Conservation (phyloP, 495 filamentous ascomycete species). For the Pyrenula massariospora region DNA sequence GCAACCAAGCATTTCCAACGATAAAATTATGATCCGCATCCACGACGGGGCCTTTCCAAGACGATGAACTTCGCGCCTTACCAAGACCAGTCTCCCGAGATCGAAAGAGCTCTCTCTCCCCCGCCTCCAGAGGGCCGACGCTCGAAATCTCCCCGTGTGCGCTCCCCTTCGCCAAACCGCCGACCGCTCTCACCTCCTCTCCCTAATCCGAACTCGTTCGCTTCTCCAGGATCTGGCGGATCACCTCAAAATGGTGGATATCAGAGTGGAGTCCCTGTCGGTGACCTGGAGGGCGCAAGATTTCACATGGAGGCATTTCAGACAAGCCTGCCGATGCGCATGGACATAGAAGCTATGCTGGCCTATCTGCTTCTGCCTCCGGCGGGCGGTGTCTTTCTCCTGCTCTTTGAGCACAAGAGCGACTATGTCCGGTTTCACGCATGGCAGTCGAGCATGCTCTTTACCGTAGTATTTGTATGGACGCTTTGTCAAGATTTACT, state of each 20-base stretch:
- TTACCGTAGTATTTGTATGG: slow-evolving; percentile 69
- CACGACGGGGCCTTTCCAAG: too few species aligned
- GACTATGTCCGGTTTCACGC: slow-evolving; percentile 98
- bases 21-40: too few species aligned
- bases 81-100: slow-evolving; percentile 76
- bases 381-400: slow-evolving; percentile 69
- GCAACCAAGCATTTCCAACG: too few species aligned
- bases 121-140: slow-evolving; percentile 15
- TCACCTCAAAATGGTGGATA: background rate
- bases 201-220: background rate
- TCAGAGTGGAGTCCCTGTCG: slow-evolving; percentile 2
- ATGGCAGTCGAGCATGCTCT: slow-evolving; percentile 86
- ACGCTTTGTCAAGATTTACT: background rate
- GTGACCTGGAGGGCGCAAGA: slow-evolving; percentile 38
- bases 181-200: slow-evolving; percentile 3
- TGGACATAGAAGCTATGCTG: slow-evolving; percentile 82
- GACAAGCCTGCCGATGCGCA: slow-evolving; percentile 64
- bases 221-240: background rate
- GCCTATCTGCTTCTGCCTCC: slow-evolving; percentile 84
- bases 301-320: slow-evolving; percentile 67
- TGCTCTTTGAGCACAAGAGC: slow-evolving; percentile 84
- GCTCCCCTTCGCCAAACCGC: slow-evolving; percentile 2
- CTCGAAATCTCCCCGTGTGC: slow-evolving; percentile 14
- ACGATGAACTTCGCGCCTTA: slow-evolving; percentile 93
- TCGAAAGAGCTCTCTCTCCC: slow-evolving; percentile 59